These are phyloP conservation scores for Mucor irregularis DNA, from an alignment of 371 early-diverging fungal genomes.

Conservation along the genomic window DNA sequence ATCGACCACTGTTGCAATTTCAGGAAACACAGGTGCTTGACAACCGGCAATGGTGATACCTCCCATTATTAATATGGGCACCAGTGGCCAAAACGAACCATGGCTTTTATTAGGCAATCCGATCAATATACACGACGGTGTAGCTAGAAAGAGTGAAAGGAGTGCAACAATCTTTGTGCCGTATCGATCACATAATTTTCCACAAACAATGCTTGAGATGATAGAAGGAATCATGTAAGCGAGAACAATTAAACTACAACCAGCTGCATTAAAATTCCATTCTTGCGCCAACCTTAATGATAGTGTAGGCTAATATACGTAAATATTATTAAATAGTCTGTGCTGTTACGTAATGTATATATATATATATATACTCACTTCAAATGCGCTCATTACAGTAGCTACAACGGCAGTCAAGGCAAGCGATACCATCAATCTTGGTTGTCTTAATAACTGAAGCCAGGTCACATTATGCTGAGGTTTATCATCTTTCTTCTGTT, in stretches of 20 bases:
- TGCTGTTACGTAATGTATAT: background rate
- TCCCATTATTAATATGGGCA: constrained; percentile 28
- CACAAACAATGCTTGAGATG: constrained; percentile 44
- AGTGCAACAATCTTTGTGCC: constrained; percentile 45
- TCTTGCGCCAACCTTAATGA: constrained; percentile 57
- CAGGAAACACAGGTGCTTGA: constrained; percentile 45
- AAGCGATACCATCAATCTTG: constrained; percentile 35
- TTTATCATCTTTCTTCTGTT: constrained; percentile 14
- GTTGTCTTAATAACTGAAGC: constrained; percentile 26
- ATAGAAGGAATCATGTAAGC: constrained; percentile 55
- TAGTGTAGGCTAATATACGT: constrained; percentile 47
- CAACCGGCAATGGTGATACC: constrained; percentile 45
- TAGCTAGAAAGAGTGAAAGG: constrained; percentile 26
- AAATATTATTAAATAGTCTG: background rate
- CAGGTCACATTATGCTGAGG: constrained; percentile 6
- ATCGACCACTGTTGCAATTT: constrained; percentile 42
- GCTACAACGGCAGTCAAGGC: constrained; percentile 34
- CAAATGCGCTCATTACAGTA: constrained; percentile 43
- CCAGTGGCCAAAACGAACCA: constrained; percentile 37
- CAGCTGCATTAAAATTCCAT: constrained; percentile 54
- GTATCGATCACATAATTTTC: constrained; percentile 46
- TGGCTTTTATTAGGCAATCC: constrained; percentile 30
- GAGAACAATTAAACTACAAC: constrained; percentile 57
- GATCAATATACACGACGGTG: constrained; percentile 32
- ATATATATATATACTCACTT: constrained; percentile 23